A percentile compares a stretch with the other conserved stretches of the same genome.
Evolutionary conservation across 1,284 basidiomycete genomes (phyloP).

Genomic region (Trametes polyzona): DNA sequence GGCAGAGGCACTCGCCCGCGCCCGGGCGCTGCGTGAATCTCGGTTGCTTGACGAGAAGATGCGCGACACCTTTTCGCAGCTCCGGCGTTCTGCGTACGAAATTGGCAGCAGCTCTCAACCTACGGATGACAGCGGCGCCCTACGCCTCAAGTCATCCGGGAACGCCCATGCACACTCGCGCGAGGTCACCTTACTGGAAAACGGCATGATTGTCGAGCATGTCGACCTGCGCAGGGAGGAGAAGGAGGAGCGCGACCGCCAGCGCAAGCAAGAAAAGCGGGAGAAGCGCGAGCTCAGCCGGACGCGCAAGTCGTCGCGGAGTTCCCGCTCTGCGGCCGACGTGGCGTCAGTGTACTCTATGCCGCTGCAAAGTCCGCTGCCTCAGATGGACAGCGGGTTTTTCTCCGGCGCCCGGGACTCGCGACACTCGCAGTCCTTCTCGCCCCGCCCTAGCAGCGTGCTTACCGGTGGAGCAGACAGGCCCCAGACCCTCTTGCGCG

Average conservation of each 20-base stretch:
- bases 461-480: slow-evolving; percentile 63
- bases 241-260: slow-evolving; percentile 67
- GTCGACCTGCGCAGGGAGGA: slow-evolving; percentile 84
- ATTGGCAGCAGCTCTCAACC: slow-evolving; percentile 49
- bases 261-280: slow-evolving; percentile 65
- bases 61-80: slow-evolving; percentile 76
- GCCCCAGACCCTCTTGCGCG: slow-evolving; percentile 58
- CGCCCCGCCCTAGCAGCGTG: slow-evolving; percentile 64
- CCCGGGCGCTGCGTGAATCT: slow-evolving; percentile 77
- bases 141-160: slow-evolving; percentile 63
- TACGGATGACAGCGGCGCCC: slow-evolving; percentile 58
- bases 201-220: slow-evolving; percentile 85
- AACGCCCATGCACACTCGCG: slow-evolving; percentile 55
- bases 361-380: slow-evolving; percentile 56
- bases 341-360: slow-evolving; percentile 72
- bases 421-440: slow-evolving; percentile 61
- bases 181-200: slow-evolving; percentile 80
- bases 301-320: slow-evolving; percentile 70
- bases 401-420: slow-evolving; percentile 51
- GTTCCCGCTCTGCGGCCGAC: slow-evolving; percentile 59
- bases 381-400: slow-evolving; percentile 62
- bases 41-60: slow-evolving; percentile 72
- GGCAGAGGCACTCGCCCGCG: slow-evolving; percentile 74
- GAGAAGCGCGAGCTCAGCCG: slow-evolving; percentile 48
- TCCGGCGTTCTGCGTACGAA: slow-evolving; percentile 78